Conservation (phyloP, 257 asterid genomes). For the Misopates orontium region DNA sequence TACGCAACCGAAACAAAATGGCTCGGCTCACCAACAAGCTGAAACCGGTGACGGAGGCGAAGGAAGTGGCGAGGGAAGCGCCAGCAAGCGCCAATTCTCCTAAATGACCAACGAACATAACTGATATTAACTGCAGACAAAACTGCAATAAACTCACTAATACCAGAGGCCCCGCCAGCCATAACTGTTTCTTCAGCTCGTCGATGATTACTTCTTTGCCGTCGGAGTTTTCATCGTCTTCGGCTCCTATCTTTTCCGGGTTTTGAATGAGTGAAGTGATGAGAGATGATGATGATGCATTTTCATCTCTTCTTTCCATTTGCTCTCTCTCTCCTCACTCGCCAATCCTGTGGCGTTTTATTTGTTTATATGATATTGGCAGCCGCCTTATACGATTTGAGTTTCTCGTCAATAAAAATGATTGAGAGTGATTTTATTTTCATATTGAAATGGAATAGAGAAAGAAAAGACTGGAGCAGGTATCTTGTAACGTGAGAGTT, state of each 20-base stretch:
- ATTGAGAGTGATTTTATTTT: too few relatives aligned
- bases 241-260: background rate
- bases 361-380: too few relatives aligned
- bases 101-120: constrained; percentile 90
- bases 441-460: too few relatives aligned
- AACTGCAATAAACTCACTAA: constrained; percentile 58
- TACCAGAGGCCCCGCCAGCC: constrained; percentile 81
- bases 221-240: background rate
- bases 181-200: constrained; percentile 66
- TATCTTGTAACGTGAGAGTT: too few relatives aligned
- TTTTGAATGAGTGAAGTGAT: constrained; percentile 16
- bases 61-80: constrained; percentile 87
- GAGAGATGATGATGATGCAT: too few relatives aligned
- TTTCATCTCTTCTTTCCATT: too few relatives aligned
- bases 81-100: constrained; percentile 70
- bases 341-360: too few relatives aligned
- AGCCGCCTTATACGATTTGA: too few relatives aligned
- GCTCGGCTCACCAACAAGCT: constrained; percentile 51
- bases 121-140: constrained; percentile 65
- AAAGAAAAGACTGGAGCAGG: too few relatives aligned
- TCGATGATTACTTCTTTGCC: constrained; percentile 39
- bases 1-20: background rate
- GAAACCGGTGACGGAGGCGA: constrained; percentile 87
- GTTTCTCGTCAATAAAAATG: too few relatives aligned
- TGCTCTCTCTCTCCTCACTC: too few relatives aligned